These are phyloP conservation scores for Echinochloa phyllopogon DNA, from an alignment of 176 grass and related monocot genomes.

Conservation along the genomic window DNA sequence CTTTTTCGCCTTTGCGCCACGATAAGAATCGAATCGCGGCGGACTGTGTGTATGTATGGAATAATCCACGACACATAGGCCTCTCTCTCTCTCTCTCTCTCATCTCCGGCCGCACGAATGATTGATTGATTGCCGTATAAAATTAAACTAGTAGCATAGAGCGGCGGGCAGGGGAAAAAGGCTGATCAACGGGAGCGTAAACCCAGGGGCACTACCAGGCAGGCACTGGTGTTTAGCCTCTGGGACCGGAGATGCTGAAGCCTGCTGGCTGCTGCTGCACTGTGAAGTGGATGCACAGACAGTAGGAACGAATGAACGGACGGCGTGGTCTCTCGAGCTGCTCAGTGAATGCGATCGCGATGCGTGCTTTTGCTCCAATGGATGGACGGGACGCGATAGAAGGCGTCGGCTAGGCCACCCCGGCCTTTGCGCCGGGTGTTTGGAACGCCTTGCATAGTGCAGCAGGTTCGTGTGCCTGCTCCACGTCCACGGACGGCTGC, in stretches of 20 bases:
- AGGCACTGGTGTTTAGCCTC: background rate
- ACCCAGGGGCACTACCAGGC: background rate
- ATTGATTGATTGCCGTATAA: conserved; percentile 18
- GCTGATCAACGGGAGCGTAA: background rate
- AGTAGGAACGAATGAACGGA: background rate
- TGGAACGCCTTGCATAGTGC: no score
- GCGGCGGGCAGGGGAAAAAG: background rate
- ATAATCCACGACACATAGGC: conserved; percentile 23
- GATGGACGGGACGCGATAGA: no score
- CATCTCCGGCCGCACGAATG: background rate
- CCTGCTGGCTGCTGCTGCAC: no score
- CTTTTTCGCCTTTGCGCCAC: conserved; percentile 34
- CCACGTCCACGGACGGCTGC: no score
- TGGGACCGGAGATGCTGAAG: background rate
- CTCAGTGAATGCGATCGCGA: conserved; percentile 21
- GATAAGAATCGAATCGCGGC: conserved; percentile 12
- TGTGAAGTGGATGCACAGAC: no score
- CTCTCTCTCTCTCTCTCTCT: background rate
- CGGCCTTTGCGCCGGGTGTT: no score
- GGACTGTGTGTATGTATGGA: background rate
- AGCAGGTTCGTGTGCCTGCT: no score
- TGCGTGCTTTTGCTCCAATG: background rate
- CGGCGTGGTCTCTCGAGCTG: background rate
- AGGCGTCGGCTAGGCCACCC: no score
- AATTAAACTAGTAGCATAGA: background rate